phyloP scores from a whole-genome alignment of 23 red algal genomes.

The Gracilaria gracilis region DNA sequence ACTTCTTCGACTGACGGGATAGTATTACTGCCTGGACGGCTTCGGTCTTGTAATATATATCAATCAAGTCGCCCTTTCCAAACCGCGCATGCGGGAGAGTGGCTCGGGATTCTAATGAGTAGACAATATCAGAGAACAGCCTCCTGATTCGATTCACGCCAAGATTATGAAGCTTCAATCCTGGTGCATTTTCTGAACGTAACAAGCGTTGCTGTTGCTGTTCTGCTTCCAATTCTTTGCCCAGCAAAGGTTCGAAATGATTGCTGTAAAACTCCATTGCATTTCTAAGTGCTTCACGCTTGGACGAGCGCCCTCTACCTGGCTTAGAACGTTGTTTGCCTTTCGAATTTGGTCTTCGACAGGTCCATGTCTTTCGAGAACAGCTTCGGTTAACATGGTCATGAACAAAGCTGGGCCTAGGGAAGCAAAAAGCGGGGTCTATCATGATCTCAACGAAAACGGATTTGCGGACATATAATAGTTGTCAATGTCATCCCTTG shows the following conservation, averaged over 20 bases:
- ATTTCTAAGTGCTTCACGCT: conserved; percentile 26
- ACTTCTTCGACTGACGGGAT: not conserved
- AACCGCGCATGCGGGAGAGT: conserved; percentile 2
- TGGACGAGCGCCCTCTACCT: conserved; percentile 30
- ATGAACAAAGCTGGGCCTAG: not conserved
- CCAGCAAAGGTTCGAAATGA: conserved; percentile 34
- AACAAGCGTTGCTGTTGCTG: conserved; percentile 5
- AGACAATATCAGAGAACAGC: not conserved
- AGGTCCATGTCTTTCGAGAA: not conserved
- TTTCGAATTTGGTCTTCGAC: not conserved
- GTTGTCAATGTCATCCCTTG: not conserved
- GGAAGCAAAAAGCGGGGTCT: not conserved
- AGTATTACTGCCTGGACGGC: conserved; percentile 18
- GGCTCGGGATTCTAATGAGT: not conserved
- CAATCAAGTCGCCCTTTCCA: conserved; percentile 53
- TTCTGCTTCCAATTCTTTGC: conserved; percentile 23
- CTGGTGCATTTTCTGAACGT: not conserved
- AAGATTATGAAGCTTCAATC: not conserved
- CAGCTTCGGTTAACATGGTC: not conserved
- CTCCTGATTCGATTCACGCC: not conserved
- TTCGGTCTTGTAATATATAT: conserved; percentile 29
- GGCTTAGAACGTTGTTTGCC: not conserved
- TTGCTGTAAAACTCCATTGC: conserved; percentile 27
- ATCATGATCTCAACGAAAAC: not conserved
- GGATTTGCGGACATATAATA: not conserved